phyloP scores from a whole-genome alignment of 2,329 filamentous ascomycete genomes.

The Ophiostoma ulmi region DNA sequence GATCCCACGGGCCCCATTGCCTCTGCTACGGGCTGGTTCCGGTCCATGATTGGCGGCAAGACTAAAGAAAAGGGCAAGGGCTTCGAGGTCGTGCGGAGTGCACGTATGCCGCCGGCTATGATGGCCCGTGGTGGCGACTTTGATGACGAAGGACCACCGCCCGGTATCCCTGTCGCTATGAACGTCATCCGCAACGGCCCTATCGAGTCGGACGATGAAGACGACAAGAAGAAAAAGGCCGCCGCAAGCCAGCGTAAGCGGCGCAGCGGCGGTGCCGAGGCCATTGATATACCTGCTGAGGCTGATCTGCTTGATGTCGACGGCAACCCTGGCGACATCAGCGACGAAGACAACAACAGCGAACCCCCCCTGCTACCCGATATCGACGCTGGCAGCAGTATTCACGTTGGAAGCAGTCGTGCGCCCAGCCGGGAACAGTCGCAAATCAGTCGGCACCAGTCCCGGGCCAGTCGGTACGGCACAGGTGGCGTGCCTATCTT shows the following conservation, averaged over 20 bases:
- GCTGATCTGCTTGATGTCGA: conserved; percentile 43
- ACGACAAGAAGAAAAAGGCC: conserved; percentile 44
- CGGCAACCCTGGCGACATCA: conserved; percentile 37
- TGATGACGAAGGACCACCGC: conserved; percentile 61
- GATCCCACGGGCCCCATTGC: conserved; percentile 90
- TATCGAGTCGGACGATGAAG: conserved; percentile 58
- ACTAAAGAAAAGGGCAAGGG: conserved; percentile 93
- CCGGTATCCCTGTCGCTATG: conserved; percentile 62
- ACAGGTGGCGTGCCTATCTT: conserved; percentile 34
- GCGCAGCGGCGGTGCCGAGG: background rate
- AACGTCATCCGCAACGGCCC: conserved; percentile 55
- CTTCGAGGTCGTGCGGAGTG: conserved; percentile 91
- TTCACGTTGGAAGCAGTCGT: conserved; percentile 61
- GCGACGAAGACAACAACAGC: conserved; percentile 40
- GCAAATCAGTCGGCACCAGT: conserved; percentile 37
- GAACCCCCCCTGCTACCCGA: conserved; percentile 54
- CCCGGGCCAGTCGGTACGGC: conserved; percentile 46
- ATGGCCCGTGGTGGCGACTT: conserved; percentile 51
- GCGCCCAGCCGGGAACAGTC: conserved; percentile 31
- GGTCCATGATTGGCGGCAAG: conserved; percentile 71
- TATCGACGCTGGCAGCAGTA: conserved; percentile 53
- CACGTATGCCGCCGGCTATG: conserved; percentile 76
- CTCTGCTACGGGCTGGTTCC: conserved; percentile 85
- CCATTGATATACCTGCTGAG: conserved; percentile 31
- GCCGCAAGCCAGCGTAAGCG: conserved; percentile 27